phyloP scores from a whole-genome alignment of 805 yeast genomes.

The Wickerhamiella kurtzmanii region DNA sequence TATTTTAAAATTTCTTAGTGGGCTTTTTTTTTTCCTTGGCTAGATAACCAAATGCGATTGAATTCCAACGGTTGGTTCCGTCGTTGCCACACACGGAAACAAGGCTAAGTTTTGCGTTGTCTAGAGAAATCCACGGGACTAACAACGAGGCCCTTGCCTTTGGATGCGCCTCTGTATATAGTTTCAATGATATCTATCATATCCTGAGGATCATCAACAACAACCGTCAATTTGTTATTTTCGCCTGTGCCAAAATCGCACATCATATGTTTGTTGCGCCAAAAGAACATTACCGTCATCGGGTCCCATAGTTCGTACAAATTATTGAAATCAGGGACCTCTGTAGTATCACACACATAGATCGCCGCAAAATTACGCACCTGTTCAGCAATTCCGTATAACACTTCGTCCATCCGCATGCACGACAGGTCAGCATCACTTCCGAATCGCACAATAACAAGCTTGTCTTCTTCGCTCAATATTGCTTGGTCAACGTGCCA shows the following conservation, averaged over 20 bases:
- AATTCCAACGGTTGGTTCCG: too few relatives aligned
- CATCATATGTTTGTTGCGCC: conserved; percentile 87
- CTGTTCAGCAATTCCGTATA: conserved; percentile 67
- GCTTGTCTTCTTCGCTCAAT: conserved; percentile 67
- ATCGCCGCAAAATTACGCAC: conserved; percentile 78
- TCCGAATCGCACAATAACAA: conserved; percentile 85
- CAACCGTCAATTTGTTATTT: conserved; percentile 83
- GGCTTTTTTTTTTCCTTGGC: too few relatives aligned
- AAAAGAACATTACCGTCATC: conserved; percentile 85
- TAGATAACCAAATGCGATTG: too few relatives aligned
- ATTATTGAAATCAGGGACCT: conserved; percentile 80
- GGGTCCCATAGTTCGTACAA: conserved; percentile 89
- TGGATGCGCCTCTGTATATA: conserved; percentile 77
- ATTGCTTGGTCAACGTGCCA: conserved; percentile 99
- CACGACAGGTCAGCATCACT: conserved; percentile 61
- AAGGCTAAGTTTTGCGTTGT: too few relatives aligned
- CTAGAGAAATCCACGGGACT: conserved; percentile 43
- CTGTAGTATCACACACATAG: conserved; percentile 76
- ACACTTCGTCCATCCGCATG: conserved; percentile 79
- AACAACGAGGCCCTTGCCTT: conserved; percentile 82
- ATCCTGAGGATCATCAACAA: conserved; percentile 67
- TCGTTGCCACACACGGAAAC: too few relatives aligned
- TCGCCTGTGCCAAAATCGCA: conserved; percentile 98
- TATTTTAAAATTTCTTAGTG: too few relatives aligned
- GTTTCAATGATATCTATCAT: conserved; percentile 83